Conservation (phyloP, 2,329 filamentous ascomycete genomes). For the Aspergillus vadensis region DNA sequence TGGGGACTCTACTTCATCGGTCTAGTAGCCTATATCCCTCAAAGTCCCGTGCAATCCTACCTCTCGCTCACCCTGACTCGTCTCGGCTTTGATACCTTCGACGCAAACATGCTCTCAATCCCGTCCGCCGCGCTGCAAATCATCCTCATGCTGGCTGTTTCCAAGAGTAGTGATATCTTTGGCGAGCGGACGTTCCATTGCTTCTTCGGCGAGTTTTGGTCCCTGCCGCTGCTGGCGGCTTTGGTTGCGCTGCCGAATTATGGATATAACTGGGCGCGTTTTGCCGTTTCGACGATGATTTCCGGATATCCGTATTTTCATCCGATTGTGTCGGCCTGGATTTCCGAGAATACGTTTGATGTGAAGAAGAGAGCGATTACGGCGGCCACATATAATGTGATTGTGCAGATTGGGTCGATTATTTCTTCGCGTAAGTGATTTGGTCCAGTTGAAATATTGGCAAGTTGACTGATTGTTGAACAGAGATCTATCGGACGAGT, state of each 20-base stretch:
- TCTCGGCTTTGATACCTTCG: constrained; percentile 34
- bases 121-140: constrained; percentile 48
- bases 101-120: constrained; percentile 35
- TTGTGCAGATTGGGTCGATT: constrained; percentile 34
- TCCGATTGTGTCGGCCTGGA: constrained; percentile 44
- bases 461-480: background rate
- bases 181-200: constrained; percentile 56
- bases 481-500: constrained; percentile 53
- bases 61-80: constrained; percentile 56
- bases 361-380: constrained; percentile 34
- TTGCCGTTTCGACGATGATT: constrained; percentile 53
- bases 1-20: constrained; percentile 57
- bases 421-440: constrained; percentile 31
- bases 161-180: constrained; percentile 54
- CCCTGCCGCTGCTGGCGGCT: constrained; percentile 53
- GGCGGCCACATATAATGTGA: constrained; percentile 38
- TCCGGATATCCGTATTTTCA: constrained; percentile 59
- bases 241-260: constrained; percentile 49
- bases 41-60: constrained; percentile 52
- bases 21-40: constrained; percentile 49
- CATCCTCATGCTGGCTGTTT: constrained; percentile 52
- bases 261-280: constrained; percentile 53
- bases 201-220: constrained; percentile 55
- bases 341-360: constrained; percentile 33
- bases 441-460: too few species aligned